A percentile compares a stretch with the other conserved stretches of the same genome.
phyloP scores from a whole-genome alignment of 2,329 filamentous ascomycete genomes.

The Pseudopithomyces chartarum region DNA sequence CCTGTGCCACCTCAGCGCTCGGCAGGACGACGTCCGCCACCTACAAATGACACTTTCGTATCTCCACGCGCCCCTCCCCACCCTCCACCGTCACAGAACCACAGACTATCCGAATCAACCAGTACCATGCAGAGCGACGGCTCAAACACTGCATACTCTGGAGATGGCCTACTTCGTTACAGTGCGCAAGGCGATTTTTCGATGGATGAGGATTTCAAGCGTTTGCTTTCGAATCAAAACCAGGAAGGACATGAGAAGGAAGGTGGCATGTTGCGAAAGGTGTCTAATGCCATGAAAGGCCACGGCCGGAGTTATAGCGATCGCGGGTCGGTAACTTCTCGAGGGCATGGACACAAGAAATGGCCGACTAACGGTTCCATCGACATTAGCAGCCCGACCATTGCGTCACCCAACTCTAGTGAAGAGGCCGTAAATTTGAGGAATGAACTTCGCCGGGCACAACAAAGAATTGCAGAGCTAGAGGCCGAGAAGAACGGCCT shows the following conservation, averaged over 20 bases:
- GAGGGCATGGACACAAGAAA: slow-evolving; percentile 43
- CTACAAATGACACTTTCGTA: slow-evolving; percentile 47
- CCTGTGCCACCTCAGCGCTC: slow-evolving; percentile 53
- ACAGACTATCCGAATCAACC: slow-evolving; percentile 51
- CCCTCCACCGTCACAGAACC: slow-evolving; percentile 45
- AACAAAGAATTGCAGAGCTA: slow-evolving; percentile 84
- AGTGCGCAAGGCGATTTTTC: slow-evolving; percentile 86
- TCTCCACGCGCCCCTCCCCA: slow-evolving; percentile 53
- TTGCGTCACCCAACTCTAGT: slow-evolving; percentile 59
- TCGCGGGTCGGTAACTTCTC: slow-evolving; percentile 45
- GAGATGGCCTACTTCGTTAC: slow-evolving; percentile 50
- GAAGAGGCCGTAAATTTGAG: slow-evolving; percentile 57
- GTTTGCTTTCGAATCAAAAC: slow-evolving; percentile 75
- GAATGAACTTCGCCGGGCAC: slow-evolving; percentile 78
- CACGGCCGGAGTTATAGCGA: slow-evolving; percentile 90
- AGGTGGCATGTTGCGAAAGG: slow-evolving; percentile 71
- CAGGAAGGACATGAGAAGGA: slow-evolving; percentile 62
- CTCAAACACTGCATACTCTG: slow-evolving; percentile 33
- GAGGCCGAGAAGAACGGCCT: slow-evolving; percentile 72
- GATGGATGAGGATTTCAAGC: slow-evolving; percentile 93
- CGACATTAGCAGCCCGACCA: slow-evolving; percentile 72
- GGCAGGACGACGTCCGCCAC: slow-evolving; percentile 51
- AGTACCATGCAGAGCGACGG: slow-evolving; percentile 51
- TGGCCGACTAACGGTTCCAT: slow-evolving; percentile 50
- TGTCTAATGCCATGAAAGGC: slow-evolving; percentile 85